These are phyloP conservation scores for Candida wancherniae DNA, from an alignment of 805 yeast species.

Conservation along the genomic window DNA sequence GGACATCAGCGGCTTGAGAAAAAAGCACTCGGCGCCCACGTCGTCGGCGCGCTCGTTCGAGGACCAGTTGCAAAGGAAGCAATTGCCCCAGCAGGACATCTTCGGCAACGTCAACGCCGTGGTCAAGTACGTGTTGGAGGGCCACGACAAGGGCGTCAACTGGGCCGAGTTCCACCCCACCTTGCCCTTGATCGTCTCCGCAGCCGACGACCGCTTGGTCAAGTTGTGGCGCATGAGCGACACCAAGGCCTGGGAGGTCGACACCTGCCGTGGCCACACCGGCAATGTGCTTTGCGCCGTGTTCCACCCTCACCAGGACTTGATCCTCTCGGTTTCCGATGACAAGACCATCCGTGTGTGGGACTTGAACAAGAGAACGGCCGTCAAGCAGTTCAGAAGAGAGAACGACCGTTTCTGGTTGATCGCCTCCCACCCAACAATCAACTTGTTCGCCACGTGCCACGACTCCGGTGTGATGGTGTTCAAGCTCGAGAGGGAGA, in stretches of 20 bases:
- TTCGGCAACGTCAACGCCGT: slow-evolving; percentile 93
- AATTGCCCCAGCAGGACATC: slow-evolving; percentile 80
- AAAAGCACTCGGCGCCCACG: slow-evolving; percentile 83
- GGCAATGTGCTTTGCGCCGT: slow-evolving; percentile 84
- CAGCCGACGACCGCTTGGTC: slow-evolving; percentile 93
- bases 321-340: slow-evolving; percentile 89
- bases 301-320: slow-evolving; percentile 91
- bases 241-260: slow-evolving; percentile 98
- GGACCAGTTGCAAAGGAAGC: slow-evolving; percentile 62
- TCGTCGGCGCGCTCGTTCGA: slow-evolving; percentile 45
- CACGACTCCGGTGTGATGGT: slow-evolving; percentile 98
- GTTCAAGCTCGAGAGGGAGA: slow-evolving; percentile 93
- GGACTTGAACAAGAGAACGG: slow-evolving; percentile 92
- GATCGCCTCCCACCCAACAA: slow-evolving; percentile 79
- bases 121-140: slow-evolving; percentile 93
- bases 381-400: slow-evolving; percentile 89
- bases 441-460: slow-evolving; percentile 92
- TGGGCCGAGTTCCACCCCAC: slow-evolving; percentile 99
- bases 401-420: slow-evolving; percentile 95
- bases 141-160: slow-evolving; percentile 97
- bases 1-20: slow-evolving; percentile 94
- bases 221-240: slow-evolving; percentile 98
- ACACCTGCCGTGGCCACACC: slow-evolving; percentile 96
- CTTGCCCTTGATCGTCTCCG: slow-evolving; percentile 88
- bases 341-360: slow-evolving; percentile 95